These are phyloP conservation scores for Parachaetomium inaequale DNA, from an alignment of 495 filamentous ascomycete species.

Conservation along the genomic window DNA sequence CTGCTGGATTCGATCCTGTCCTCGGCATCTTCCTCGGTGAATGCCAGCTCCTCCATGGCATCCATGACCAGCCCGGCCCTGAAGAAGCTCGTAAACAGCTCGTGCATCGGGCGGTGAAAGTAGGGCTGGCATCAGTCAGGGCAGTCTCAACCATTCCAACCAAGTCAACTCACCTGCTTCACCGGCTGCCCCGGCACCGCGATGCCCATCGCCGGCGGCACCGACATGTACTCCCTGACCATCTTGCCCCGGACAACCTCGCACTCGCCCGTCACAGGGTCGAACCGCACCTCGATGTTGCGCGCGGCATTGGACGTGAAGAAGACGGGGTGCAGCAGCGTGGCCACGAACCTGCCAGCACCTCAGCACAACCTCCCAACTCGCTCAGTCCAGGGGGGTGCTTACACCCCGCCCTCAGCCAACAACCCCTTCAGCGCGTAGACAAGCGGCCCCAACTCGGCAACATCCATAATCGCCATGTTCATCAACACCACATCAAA, in stretches of 20 bases:
- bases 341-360: constrained; percentile 38
- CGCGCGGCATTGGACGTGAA: constrained; percentile 37
- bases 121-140: constrained; percentile 27
- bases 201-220: constrained; percentile 35
- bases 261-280: constrained; percentile 25
- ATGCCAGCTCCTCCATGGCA: constrained; percentile 42
- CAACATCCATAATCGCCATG: constrained; percentile 47
- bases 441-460: constrained; percentile 36
- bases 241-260: constrained; percentile 27
- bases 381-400: not conserved
- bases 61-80: constrained; percentile 38
- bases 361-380: not conserved
- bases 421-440: constrained; percentile 33
- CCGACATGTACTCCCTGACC: constrained; percentile 36
- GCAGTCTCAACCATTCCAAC: not conserved
- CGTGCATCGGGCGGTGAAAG: constrained; percentile 42
- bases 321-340: constrained; percentile 44
- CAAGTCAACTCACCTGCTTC: constrained; percentile 28
- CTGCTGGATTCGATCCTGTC: constrained; percentile 27
- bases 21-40: constrained; percentile 27
- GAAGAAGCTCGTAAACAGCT: constrained; percentile 41
- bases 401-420: constrained; percentile 38
- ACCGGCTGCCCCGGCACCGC: constrained; percentile 31
- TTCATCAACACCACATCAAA: constrained; percentile 41
- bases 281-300: constrained; percentile 27